Percentiles rank a stretch among this genome's conserved stretches.
Evolutionary conservation across 2,329 filamentous ascomycete species (phyloP).

Genomic region (Chalaropsis ovoidea): DNA sequence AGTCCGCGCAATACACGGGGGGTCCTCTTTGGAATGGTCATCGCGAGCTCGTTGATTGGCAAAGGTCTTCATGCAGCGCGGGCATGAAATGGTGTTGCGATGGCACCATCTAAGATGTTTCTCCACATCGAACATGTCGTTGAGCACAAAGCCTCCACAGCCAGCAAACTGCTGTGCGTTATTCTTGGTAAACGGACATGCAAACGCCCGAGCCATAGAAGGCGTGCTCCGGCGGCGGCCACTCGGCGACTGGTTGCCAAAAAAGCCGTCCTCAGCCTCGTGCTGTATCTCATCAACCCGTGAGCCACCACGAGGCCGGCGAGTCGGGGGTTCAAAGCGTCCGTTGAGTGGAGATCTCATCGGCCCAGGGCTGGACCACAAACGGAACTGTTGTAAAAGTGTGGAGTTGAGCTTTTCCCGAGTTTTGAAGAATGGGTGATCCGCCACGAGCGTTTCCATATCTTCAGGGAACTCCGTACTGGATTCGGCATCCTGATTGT

Average conservation of each 20-base stretch:
- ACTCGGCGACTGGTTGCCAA: constrained; percentile 4
- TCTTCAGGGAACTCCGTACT: constrained; percentile 16
- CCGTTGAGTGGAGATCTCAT: constrained; percentile 10
- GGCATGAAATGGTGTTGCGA: constrained; percentile 22
- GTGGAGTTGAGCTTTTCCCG: not conserved
- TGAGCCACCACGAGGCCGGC: constrained; percentile 19
- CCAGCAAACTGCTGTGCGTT: constrained; percentile 18
- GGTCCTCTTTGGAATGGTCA: constrained; percentile 21
- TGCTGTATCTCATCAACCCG: constrained; percentile 16
- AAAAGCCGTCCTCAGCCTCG: constrained; percentile 6
- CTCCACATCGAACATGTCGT: constrained; percentile 15
- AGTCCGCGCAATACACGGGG: constrained; percentile 10
- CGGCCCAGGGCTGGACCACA: not conserved
- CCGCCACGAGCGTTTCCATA: constrained; percentile 10
- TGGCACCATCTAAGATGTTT: constrained; percentile 23
- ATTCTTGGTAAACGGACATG: constrained; percentile 22
- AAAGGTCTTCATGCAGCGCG: constrained; percentile 23
- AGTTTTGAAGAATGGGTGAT: constrained; percentile 14
- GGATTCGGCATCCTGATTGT: not conserved
- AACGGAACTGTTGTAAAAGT: not conserved
- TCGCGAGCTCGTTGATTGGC: constrained; percentile 14
- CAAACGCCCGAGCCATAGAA: constrained; percentile 8
- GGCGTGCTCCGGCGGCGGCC: constrained; percentile 17
- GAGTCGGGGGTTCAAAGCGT: constrained; percentile 3
- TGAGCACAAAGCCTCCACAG: constrained; percentile 22